These are phyloP conservation scores for Corymbia calophylla DNA, from an alignment of 441 rosid species.

Conservation along the genomic window DNA sequence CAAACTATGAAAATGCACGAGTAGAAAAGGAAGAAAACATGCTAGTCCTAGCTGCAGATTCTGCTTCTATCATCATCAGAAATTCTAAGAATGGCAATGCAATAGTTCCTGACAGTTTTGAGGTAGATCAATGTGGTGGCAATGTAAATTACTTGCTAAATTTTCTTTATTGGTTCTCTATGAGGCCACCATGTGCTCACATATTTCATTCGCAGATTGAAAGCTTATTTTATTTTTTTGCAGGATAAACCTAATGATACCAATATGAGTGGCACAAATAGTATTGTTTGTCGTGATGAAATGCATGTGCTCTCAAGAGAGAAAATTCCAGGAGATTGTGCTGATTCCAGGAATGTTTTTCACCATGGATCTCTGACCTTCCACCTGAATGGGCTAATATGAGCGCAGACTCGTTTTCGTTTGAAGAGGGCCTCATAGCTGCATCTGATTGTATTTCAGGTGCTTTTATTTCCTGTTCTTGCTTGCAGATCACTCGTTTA, in stretches of 20 bases:
- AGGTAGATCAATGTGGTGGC: constrained; percentile 24
- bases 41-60: constrained; percentile 18
- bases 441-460: constrained; percentile 32
- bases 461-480: constrained; percentile 9
- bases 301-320: constrained; percentile 6
- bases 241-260: constrained; percentile 2
- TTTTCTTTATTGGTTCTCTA: background rate
- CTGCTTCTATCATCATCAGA: constrained; percentile 10
- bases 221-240: background rate
- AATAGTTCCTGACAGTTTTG: constrained; percentile 42
- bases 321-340: constrained; percentile 15
- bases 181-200: background rate
- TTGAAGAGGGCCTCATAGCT: constrained; percentile 12
- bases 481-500: background rate
- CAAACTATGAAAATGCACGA: constrained; percentile 8
- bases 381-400: background rate
- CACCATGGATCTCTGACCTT: constrained; percentile 9
- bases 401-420: background rate
- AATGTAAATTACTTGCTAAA: constrained; percentile 8
- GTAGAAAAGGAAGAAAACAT: constrained; percentile 11
- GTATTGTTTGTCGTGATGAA: constrained; percentile 19
- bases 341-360: constrained; percentile 17
- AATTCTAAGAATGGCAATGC: constrained; percentile 20
- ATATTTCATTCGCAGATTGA: background rate
- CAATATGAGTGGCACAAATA: constrained; percentile 15